These are phyloP conservation scores for Flaveria bidentis DNA, from an alignment of 129 eudicot species.

Conservation along the genomic window DNA sequence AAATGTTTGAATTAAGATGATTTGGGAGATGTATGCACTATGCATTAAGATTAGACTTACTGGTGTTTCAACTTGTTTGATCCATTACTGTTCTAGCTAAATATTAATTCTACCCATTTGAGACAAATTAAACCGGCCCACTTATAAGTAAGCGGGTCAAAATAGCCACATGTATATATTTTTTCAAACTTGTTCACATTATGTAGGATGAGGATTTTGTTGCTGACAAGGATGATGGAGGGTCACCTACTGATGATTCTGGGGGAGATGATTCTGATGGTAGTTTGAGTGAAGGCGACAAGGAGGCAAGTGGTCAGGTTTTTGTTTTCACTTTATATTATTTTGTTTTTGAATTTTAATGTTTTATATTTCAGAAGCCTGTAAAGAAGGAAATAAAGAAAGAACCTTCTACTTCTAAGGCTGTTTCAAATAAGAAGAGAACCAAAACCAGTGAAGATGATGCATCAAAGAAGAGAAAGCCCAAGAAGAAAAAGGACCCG, in stretches of 20 bases:
- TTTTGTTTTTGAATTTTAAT: neutral
- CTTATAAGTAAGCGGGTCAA: neutral
- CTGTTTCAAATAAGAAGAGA: slow-evolving; percentile 55
- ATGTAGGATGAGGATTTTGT: slow-evolving; percentile 86
- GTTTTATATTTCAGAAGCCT: slow-evolving; percentile 35
- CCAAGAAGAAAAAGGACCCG: slow-evolving; percentile 79
- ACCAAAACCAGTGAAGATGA: slow-evolving; percentile 60
- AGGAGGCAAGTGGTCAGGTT: slow-evolving; percentile 38
- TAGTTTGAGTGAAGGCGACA: slow-evolving; percentile 60
- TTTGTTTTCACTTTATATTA: slow-evolving; percentile 5
- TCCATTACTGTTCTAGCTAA: neutral
- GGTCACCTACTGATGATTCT: slow-evolving; percentile 81
- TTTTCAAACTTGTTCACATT: neutral
- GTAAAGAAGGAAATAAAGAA: slow-evolving; percentile 57
- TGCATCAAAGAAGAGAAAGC: slow-evolving; percentile 65
- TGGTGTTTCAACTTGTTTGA: neutral
- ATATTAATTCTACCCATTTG: too few relatives aligned
- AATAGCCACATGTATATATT: neutral
- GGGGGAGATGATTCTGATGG: slow-evolving; percentile 76
- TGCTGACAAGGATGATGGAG: slow-evolving; percentile 67
- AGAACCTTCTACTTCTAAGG: slow-evolving; percentile 51
- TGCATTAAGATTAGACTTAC: neutral
- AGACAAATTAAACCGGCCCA: neutral
- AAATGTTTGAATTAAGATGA: neutral
- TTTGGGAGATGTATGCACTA: neutral